Conservation (phyloP, 1,284 basidiomycete species). For the Fomitopsis palustris region DNA sequence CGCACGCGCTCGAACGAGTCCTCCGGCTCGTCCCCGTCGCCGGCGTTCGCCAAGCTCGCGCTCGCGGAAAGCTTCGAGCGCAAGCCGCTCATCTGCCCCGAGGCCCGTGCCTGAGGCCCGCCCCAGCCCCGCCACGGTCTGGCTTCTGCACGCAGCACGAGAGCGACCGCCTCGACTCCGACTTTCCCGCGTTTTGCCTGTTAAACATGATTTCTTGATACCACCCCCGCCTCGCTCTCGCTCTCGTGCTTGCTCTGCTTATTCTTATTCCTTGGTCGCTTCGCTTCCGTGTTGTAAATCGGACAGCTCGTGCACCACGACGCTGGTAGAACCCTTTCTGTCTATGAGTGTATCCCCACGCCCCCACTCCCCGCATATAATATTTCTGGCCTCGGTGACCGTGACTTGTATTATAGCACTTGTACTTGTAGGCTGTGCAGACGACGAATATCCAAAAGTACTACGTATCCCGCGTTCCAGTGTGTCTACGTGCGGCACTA, state of each 20-base stretch:
- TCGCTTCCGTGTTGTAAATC: background rate
- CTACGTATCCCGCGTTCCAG: background rate
- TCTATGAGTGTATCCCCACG: background rate
- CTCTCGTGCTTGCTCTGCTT: background rate
- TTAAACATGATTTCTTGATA: background rate
- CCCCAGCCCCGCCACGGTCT: background rate
- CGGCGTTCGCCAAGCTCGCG: background rate
- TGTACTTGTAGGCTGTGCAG: background rate
- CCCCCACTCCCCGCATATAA: background rate
- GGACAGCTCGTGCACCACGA: background rate
- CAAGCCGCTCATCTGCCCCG: background rate
- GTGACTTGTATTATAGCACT: background rate
- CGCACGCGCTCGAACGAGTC: conserved; percentile 15
- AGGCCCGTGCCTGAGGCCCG: background rate
- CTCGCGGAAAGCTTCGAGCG: background rate
- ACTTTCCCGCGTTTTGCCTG: background rate
- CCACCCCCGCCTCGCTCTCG: background rate
- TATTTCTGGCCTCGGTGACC: background rate
- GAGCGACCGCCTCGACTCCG: background rate
- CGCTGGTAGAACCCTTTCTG: background rate
- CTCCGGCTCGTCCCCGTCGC: background rate
- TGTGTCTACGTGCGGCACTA: background rate
- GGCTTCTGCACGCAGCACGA: background rate
- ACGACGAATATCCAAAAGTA: background rate
- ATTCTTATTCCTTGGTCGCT: background rate